A percentile compares a stretch with the other conserved stretches of the same genome.
Conservation (phyloP, 1,284 basidiomycete genomes). For the Coniferiporia sulphurascens region DNA sequence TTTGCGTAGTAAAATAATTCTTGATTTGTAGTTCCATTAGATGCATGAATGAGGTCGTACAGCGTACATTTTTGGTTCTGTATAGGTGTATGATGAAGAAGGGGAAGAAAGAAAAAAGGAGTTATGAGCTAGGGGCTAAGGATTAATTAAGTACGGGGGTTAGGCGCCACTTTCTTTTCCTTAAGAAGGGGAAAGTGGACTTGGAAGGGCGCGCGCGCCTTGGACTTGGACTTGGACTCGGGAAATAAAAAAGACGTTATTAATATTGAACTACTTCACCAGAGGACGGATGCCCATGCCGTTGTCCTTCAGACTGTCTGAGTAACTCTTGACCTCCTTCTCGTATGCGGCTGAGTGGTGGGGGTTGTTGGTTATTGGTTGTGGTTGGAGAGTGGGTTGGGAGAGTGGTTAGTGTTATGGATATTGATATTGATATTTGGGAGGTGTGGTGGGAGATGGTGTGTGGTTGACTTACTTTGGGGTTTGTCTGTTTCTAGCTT, state of each 20-base stretch:
- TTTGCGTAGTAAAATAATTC: background rate
- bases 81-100: background rate
- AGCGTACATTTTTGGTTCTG: background rate
- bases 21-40: background rate
- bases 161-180: slow-evolving; percentile 1
- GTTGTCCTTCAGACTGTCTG: slow-evolving; percentile 35
- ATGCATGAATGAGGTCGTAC: background rate
- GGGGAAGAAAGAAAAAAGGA: background rate
- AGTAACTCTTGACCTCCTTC: slow-evolving; percentile 35
- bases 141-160: slow-evolving; percentile 4
- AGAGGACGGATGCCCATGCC: slow-evolving; percentile 37
- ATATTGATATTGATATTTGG: no score
- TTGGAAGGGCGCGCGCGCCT: no score
- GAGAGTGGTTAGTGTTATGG: no score
- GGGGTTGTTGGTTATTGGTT: no score
- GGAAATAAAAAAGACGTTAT: background rate
- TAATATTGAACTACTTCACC: slow-evolving; percentile 30
- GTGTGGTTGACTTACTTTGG: slow-evolving; percentile 29
- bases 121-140: background rate
- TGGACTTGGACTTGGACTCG: background rate
- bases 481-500: slow-evolving; percentile 27
- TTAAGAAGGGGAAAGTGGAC: background rate
- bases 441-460: background rate
- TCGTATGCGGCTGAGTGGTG: slow-evolving; percentile 30
- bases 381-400: no score